phyloP scores from a whole-genome alignment of 73 alveolate genomes.

The Effrenium voratum region DNA sequence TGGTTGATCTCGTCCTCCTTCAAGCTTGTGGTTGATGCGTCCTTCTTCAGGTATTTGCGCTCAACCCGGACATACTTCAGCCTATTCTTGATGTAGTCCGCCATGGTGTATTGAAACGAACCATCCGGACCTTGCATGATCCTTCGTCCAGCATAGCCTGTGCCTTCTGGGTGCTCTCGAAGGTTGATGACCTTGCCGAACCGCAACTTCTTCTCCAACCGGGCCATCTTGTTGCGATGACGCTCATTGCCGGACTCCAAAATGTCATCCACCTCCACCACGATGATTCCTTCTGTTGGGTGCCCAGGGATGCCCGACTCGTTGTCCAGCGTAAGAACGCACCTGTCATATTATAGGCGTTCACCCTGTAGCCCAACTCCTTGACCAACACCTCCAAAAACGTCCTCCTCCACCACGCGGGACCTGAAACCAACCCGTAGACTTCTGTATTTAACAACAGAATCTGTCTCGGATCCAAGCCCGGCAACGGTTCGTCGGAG shows the following conservation, averaged over 20 bases:
- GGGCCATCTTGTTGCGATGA: neutral
- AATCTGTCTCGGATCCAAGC: neutral
- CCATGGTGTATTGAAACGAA: neutral
- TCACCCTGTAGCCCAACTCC: neutral
- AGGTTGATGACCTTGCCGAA: conserved; percentile 11
- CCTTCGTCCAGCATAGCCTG: conserved; percentile 5
- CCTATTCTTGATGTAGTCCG: neutral
- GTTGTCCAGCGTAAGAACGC: conserved; percentile 29
- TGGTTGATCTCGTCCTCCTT: neutral
- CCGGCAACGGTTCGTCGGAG: neutral
- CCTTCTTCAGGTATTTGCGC: neutral
- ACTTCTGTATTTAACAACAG: neutral
- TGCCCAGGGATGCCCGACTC: neutral
- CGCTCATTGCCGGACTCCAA: neutral
- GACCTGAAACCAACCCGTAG: neutral
- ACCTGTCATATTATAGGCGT: conserved; percentile 23
- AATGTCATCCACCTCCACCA: conserved; percentile 17
- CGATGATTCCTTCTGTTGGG: neutral
- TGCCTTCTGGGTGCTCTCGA: neutral
- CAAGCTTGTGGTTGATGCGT: neutral
- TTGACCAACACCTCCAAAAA: neutral
- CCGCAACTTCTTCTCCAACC: neutral
- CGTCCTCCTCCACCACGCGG: conserved; percentile 7
- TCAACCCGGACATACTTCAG: neutral
- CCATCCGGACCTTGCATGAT: neutral